Base-by-base conservation (phyloP, 306 rosid species). In the Biancaea sappan region DNA sequence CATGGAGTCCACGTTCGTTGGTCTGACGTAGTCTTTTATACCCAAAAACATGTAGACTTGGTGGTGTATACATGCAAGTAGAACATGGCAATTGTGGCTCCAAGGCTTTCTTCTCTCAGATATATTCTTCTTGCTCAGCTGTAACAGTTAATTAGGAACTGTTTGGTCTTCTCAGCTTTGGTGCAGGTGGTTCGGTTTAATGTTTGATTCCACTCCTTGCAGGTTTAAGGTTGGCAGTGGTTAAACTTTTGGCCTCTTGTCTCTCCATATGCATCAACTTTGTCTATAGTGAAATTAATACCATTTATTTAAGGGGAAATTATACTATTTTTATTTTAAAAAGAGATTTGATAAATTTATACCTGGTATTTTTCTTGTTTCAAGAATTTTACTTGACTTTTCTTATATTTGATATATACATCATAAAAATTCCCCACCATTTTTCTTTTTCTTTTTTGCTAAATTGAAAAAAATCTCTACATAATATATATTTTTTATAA, bases 1-100 rank as follows among this genome's bases (percentile, higher is more conserved):
- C 87, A 61, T 29, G 50, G 71, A 32, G 26, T 65, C 56, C 88
- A 69, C 73, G 83, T 80, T 84, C 72, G 38, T 43, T 64, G 80
- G 83, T 80, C 76, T 71, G 37, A 29, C 64, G 54, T n/a, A 10
- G 9, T 24, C 25, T 75, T 54, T 69, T 15, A n/a, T 37, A 28
- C 4, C 73, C 71, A 21, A 34, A 34, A n/a, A n/a, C n/a, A n/a
- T n/a, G 21, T 10, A 38, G 8, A 13, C 35, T 52, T 46, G 34
- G 1, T 50, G 61, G 21, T 32, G 2, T 8, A 41, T 18, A 50
- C 4, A 54, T n/a, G n/a, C n/a, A n/a, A n/a, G n/a, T 6, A 70
- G 38, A 48, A n/a, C 68, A 62, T 69, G 73, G 19, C 19, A 54
- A 25, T 71, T 71, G 41, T 71, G 66, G 66, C 66, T 71, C 15